Conservation (phyloP, 192 early-diverging fungal species). For the Backusella morwellensis region DNA sequence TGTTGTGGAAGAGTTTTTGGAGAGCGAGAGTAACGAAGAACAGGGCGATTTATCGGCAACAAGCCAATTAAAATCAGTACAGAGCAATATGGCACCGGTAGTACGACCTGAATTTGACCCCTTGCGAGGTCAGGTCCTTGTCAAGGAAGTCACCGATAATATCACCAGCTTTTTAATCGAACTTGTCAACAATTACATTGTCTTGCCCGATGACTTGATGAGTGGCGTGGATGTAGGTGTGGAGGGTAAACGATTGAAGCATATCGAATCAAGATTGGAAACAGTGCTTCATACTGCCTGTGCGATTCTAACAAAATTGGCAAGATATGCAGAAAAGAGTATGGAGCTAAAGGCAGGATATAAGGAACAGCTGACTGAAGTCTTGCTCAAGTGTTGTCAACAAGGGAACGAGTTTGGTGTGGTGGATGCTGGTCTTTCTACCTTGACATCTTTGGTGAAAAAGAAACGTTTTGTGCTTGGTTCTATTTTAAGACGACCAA, state of each 20-base stretch:
- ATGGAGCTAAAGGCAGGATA: background rate
- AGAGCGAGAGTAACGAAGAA: background rate
- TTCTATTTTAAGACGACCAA: constrained; percentile 30
- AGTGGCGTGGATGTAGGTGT: constrained; percentile 20
- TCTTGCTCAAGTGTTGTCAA: constrained; percentile 34
- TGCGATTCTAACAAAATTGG: background rate
- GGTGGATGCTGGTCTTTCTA: constrained; percentile 47
- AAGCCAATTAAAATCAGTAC: background rate
- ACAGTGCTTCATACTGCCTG: background rate
- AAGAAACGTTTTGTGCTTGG: constrained; percentile 32
- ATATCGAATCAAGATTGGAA: constrained; percentile 14
- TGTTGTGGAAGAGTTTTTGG: background rate
- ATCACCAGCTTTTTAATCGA: constrained; percentile 14
- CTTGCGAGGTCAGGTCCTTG: constrained; percentile 18
- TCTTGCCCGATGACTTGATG: background rate
- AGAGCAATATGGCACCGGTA: background rate
- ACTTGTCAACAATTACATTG: constrained; percentile 15
- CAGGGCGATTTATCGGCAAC: constrained; percentile 20
- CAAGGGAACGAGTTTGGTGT: constrained; percentile 42
- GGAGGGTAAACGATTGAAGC: constrained; percentile 12
- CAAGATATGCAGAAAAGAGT: background rate
- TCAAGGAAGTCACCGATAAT: constrained; percentile 15
- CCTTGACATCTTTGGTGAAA: constrained; percentile 40
- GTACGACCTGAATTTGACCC: constrained; percentile 7
- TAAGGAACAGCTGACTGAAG: background rate